Conservation (phyloP, 2,329 filamentous ascomycete genomes). For the Ceratocystis cubensis region DNA sequence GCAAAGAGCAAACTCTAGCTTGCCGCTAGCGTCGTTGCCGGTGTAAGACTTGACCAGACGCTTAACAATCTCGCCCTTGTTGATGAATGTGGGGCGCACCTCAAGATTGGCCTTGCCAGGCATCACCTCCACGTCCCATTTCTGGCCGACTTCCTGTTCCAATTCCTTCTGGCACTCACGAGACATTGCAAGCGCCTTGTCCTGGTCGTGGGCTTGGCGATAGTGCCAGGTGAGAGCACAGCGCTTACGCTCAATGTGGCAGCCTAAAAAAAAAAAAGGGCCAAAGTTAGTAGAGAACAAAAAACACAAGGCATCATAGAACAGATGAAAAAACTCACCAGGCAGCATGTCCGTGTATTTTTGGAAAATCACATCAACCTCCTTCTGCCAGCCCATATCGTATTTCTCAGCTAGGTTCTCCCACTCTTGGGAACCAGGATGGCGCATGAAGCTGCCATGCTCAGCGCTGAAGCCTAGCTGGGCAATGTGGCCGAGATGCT, state of each 20-base stretch:
- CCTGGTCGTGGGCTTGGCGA: constrained; percentile 66
- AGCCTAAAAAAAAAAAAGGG: constrained; percentile 39
- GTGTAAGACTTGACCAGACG: constrained; percentile 65
- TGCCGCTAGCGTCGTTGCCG: constrained; percentile 35
- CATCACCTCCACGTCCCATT: constrained; percentile 93
- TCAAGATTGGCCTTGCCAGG: constrained; percentile 92
- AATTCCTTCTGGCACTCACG: constrained; percentile 71
- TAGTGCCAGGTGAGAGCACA: constrained; percentile 97
- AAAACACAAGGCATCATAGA: background rate
- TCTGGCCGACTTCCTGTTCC: constrained; percentile 59
- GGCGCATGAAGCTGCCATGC: constrained; percentile 87
- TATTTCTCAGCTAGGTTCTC: constrained; percentile 75
- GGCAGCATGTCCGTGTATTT: constrained; percentile 77
- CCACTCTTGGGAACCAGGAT: constrained; percentile 67
- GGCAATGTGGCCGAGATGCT: constrained; percentile 83
- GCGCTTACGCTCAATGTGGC: constrained; percentile 87
- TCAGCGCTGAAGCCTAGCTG: constrained; percentile 90
- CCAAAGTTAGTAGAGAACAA: constrained; percentile 7
- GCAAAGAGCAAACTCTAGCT: constrained; percentile 77
- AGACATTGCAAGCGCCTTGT: constrained; percentile 69
- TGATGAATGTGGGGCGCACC: constrained; percentile 91
- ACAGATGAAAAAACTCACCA: constrained; percentile 40
- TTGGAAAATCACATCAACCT: constrained; percentile 74
- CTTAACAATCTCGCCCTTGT: constrained; percentile 93
- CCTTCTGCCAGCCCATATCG: constrained; percentile 85